A percentile compares a stretch with the other conserved stretches of the same genome.
Evolutionary conservation across 306 rosid species (phyloP).

Genomic region (Argentina anserina): DNA sequence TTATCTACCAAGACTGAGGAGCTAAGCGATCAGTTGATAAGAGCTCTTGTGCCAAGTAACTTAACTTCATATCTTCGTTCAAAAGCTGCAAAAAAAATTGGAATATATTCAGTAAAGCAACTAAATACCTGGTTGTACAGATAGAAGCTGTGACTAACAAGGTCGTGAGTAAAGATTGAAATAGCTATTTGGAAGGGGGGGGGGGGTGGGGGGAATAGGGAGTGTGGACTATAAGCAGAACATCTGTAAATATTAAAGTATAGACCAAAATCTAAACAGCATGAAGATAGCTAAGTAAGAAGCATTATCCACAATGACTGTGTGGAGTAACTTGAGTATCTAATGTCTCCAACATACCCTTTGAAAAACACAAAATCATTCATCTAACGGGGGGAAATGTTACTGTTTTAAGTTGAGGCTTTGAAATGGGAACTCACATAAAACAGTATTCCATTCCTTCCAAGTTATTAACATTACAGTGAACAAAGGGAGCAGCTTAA

Average conservation of each 20-base stretch:
- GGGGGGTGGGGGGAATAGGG: background rate
- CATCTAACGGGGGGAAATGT: background rate
- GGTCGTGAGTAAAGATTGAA: background rate
- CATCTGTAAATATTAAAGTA: background rate
- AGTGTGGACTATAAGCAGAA: background rate
- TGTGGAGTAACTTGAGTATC: background rate
- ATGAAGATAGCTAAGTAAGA: background rate
- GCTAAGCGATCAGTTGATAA: slow-evolving; percentile 88
- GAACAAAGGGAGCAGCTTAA: background rate
- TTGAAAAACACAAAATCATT: background rate
- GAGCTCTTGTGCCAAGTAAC: slow-evolving; percentile 93
- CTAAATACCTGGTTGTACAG: slow-evolving; percentile 12
- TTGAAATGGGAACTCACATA: background rate
- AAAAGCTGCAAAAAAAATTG: slow-evolving; percentile 70
- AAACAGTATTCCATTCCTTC: background rate
- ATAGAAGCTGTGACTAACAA: background rate
- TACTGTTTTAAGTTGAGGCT: background rate
- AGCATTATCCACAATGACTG: background rate
- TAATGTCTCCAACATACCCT: background rate
- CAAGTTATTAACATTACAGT: background rate
- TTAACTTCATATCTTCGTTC: slow-evolving; percentile 96
- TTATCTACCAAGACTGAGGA: slow-evolving; percentile 89
- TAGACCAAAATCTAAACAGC: background rate
- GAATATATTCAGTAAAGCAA: slow-evolving; percentile 27
- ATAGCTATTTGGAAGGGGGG: background rate